Conservation (phyloP, 2,329 filamentous ascomycete genomes). For the Botryotinia globosa region DNA sequence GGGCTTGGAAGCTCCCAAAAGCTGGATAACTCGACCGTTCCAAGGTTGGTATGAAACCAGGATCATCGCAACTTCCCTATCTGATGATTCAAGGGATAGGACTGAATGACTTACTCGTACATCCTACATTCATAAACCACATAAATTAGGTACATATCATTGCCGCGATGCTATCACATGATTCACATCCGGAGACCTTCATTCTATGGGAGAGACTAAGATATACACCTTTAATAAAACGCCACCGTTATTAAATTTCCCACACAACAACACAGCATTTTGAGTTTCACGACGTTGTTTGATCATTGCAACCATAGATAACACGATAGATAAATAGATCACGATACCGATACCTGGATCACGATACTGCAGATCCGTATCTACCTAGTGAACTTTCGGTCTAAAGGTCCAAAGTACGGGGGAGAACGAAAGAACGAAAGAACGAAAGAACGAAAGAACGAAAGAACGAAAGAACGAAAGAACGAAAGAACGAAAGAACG, state of each 20-base stretch:
- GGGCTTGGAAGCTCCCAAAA: neutral
- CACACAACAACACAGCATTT: neutral
- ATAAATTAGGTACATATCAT: neutral
- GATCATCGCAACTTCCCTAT: constrained; percentile 2
- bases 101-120: neutral
- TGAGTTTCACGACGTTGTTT: constrained; percentile 6
- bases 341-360: neutral
- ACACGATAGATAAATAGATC: neutral
- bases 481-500: neutral
- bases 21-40: neutral
- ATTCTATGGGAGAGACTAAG: neutral
- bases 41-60: neutral
- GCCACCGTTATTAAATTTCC: neutral
- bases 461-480: neutral
- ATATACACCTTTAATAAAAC: neutral
- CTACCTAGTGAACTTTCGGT: neutral
- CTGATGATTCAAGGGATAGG: neutral
- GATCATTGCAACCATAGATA: constrained; percentile 1
- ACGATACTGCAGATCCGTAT: neutral
- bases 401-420: constrained; percentile 10
- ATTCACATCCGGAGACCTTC: neutral
- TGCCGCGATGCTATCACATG: neutral
- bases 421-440: neutral
- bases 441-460: neutral
- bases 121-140: neutral